Base-by-base conservation (phyloP, 768 basidiomycete genomes). In the Boletus eberwhitei region DNA sequence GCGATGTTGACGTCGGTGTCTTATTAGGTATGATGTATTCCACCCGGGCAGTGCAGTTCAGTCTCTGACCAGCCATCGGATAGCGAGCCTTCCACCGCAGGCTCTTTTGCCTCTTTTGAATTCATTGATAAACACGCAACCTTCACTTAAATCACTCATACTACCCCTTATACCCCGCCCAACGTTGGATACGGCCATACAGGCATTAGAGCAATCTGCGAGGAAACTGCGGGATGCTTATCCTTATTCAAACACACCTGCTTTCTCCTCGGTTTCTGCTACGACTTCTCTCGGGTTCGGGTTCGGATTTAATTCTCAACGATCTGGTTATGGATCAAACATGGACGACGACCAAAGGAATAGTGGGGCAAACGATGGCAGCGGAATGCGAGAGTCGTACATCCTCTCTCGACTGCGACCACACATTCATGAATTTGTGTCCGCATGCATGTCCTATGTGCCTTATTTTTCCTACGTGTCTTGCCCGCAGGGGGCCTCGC, bases 131-230 rank as follows among this genome's bases (percentile, higher is more conserved):
- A 77, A 78, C 53, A 71, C 77, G 1, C 84, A 91, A 58, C 91
- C 91, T 0, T 75, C 80, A 4, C 74, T 93, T 45, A 93, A 90
- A 69, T 77, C 84, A 2, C 71, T 80, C 9, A 79, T 93, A 52
- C 72, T 93, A 36, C 84, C 85, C 32, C 75, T 93, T 36, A 90
- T 93, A 64, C 91, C 91, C 48, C 83, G 88, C n/a, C 91, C 91
- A 14, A 87, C 90, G 2, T 74, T 92, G 53, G 86, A 90, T 31
- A 84, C 80, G 31, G 90, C 88, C 11, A 69, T 84, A 29, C 82
- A 90, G 61, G 84, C 85, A 13, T 71, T 93, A 24, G 78, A 79
- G 34, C 79, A 78, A 57, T 85, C 88, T 8, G 81, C 86, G 29
- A 83, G 82, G 73, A 88, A 84, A 66, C 77, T 93, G 38, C 82